Percentiles rank a stretch among this genome's conserved stretches.
These are phyloP conservation scores for Hansenula lynferdii DNA, from an alignment of 1,139 yeast species.

Conservation along the genomic window DNA sequence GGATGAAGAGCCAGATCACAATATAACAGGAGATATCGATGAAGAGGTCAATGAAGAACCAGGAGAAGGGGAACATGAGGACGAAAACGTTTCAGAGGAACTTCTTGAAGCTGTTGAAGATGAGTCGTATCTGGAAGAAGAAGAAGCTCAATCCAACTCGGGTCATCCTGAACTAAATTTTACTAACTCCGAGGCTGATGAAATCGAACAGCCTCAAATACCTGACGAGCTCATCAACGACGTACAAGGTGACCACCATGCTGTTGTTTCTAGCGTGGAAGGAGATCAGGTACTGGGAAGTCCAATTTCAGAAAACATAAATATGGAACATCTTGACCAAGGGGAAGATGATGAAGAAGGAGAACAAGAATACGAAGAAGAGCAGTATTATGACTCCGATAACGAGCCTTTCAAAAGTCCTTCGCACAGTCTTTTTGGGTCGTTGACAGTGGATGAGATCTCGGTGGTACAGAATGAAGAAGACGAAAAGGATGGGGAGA, in stretches of 20 bases:
- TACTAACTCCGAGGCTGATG: too few species aligned
- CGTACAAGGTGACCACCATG: too few species aligned
- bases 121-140: too few species aligned
- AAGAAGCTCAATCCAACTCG: too few species aligned
- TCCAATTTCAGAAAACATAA: too few species aligned
- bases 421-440: slow-evolving; percentile 19
- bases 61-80: not conserved
- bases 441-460: slow-evolving; percentile 8
- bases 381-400: slow-evolving; percentile 20
- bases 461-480: slow-evolving; percentile 1
- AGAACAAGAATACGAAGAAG: slow-evolving; percentile 7
- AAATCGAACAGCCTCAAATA: too few species aligned
- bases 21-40: too few species aligned
- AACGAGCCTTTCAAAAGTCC: slow-evolving; percentile 20
- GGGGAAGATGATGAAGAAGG: not conserved
- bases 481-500: not conserved
- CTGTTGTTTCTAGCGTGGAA: too few species aligned
- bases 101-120: not conserved
- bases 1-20: not conserved
- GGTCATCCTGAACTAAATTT: too few species aligned
- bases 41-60: not conserved
- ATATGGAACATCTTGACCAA: too few species aligned
- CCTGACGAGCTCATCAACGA: too few species aligned
- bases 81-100: not conserved
- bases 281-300: too few species aligned